phyloP scores from a whole-genome alignment of 2,329 filamentous ascomycete genomes.

The Cladophialophora exuberans region DNA sequence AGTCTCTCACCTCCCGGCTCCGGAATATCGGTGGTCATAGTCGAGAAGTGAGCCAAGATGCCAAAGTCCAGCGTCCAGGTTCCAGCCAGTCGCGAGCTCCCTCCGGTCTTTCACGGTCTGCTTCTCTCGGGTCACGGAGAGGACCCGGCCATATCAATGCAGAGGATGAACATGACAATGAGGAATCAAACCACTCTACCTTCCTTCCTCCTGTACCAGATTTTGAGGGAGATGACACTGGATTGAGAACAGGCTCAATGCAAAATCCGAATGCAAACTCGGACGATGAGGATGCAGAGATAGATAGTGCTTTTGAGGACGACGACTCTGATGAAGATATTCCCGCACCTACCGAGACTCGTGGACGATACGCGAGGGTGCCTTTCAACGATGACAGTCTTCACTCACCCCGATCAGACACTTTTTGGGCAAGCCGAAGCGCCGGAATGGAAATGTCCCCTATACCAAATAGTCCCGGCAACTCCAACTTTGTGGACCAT shows the following conservation, averaged over 20 bases:
- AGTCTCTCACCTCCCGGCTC: slow-evolving; percentile 43
- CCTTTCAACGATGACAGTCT: slow-evolving; percentile 23
- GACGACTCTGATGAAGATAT: slow-evolving; percentile 22
- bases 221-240: slow-evolving; percentile 38
- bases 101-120: slow-evolving; percentile 35
- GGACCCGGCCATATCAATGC: slow-evolving; percentile 42
- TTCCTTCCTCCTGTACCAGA: slow-evolving; percentile 26
- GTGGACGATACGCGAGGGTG: slow-evolving; percentile 18
- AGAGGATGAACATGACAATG: slow-evolving; percentile 37
- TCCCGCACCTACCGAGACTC: slow-evolving; percentile 19
- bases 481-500: slow-evolving; percentile 36
- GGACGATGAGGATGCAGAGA: slow-evolving; percentile 21
- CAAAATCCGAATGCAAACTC: slow-evolving; percentile 40
- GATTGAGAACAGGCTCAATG: slow-evolving; percentile 36
- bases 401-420: slow-evolving; percentile 22
- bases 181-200: slow-evolving; percentile 25
- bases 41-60: slow-evolving; percentile 40
- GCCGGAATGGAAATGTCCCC: slow-evolving; percentile 15
- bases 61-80: not conserved
- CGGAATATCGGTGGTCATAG: slow-evolving; percentile 42
- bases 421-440: slow-evolving; percentile 31
- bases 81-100: slow-evolving; percentile 1
- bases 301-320: slow-evolving; percentile 12
- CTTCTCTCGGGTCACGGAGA: slow-evolving; percentile 45
- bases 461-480: not conserved